phyloP scores from a whole-genome alignment of 805 yeast genomes.

The Starmerella tilneyi region DNA sequence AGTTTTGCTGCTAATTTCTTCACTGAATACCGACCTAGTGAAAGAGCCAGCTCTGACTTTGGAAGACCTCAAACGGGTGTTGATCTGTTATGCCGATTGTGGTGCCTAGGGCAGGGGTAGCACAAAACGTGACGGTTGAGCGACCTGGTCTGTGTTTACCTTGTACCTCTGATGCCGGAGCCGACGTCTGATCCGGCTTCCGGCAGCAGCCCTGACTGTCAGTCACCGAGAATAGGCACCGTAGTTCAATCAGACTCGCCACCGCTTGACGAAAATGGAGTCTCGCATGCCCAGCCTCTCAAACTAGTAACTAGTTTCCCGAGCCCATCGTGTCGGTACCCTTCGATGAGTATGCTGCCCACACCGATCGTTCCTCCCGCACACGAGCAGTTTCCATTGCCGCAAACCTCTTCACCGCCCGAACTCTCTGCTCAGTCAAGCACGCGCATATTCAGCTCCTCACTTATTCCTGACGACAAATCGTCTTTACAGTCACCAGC shows the following conservation, averaged over 20 bases:
- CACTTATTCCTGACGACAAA: slow-evolving; percentile 13
- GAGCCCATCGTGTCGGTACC: background rate
- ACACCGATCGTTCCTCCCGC: slow-evolving; percentile 8
- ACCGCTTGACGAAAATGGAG: background rate
- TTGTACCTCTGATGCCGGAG: slow-evolving; percentile 5
- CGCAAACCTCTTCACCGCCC: background rate
- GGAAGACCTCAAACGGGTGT: too few species aligned
- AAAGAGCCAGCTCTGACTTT: too few species aligned
- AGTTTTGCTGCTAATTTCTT: too few species aligned
- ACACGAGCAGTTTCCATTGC: background rate
- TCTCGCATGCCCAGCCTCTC: background rate
- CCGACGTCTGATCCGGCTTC: slow-evolving; percentile 6
- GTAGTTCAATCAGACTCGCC: background rate
- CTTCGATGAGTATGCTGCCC: slow-evolving; percentile 13
- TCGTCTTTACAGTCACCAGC: background rate
- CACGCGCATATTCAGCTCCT: slow-evolving; percentile 4
- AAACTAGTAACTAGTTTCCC: slow-evolving; percentile 4
- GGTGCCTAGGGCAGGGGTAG: slow-evolving; percentile 1
- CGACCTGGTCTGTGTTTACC: background rate
- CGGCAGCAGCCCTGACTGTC: background rate
- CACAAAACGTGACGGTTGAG: background rate
- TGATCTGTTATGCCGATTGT: slow-evolving; percentile 1
- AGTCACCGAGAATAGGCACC: background rate
- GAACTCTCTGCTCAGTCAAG: background rate
- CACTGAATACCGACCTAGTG: too few species aligned